These are phyloP conservation scores for Hura crepitans DNA, from an alignment of 441 rosid genomes.

Conservation along the genomic window DNA sequence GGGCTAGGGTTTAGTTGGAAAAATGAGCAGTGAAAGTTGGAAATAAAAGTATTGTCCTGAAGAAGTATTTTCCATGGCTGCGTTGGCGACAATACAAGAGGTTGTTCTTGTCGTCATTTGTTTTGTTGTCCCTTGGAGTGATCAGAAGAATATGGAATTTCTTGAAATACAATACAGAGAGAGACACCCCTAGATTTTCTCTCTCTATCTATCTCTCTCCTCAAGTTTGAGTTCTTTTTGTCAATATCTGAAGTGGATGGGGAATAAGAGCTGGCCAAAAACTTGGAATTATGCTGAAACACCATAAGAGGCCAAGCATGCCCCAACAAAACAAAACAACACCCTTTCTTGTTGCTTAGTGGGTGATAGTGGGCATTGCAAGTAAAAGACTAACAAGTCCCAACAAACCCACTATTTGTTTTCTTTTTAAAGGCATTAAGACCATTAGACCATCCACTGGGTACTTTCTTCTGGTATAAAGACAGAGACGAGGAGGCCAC, in stretches of 20 bases:
- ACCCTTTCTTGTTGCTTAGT: slow-evolving; percentile 48
- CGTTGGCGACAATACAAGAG: slow-evolving; percentile 48
- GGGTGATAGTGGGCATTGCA: slow-evolving; percentile 44
- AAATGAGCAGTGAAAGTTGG: slow-evolving; percentile 23
- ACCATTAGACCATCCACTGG: slow-evolving; percentile 31
- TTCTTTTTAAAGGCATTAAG: slow-evolving; percentile 20
- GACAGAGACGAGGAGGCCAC: slow-evolving; percentile 33
- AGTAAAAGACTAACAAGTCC: slow-evolving; percentile 27
- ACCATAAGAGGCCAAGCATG: slow-evolving; percentile 38
- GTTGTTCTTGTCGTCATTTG: slow-evolving; percentile 55
- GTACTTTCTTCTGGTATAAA: slow-evolving; percentile 26
- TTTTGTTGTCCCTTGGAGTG: slow-evolving; percentile 42
- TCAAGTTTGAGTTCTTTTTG: slow-evolving; percentile 26
- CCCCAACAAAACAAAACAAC: slow-evolving; percentile 54
- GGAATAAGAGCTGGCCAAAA: slow-evolving; percentile 52
- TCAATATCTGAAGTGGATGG: slow-evolving; percentile 39
- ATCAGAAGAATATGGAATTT: slow-evolving; percentile 65
- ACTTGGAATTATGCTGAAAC: slow-evolving; percentile 36
- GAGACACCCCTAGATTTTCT: slow-evolving; percentile 11
- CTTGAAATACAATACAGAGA: slow-evolving; percentile 38
- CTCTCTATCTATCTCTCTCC: slow-evolving; percentile 10
- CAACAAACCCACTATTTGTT: slow-evolving; percentile 44
- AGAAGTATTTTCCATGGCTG: slow-evolving; percentile 38
- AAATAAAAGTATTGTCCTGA: slow-evolving; percentile 33
- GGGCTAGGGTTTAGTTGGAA: slow-evolving; percentile 31